Base-by-base conservation (phyloP, 2,329 filamentous ascomycete species). In the Diaporthe sp. region DNA sequence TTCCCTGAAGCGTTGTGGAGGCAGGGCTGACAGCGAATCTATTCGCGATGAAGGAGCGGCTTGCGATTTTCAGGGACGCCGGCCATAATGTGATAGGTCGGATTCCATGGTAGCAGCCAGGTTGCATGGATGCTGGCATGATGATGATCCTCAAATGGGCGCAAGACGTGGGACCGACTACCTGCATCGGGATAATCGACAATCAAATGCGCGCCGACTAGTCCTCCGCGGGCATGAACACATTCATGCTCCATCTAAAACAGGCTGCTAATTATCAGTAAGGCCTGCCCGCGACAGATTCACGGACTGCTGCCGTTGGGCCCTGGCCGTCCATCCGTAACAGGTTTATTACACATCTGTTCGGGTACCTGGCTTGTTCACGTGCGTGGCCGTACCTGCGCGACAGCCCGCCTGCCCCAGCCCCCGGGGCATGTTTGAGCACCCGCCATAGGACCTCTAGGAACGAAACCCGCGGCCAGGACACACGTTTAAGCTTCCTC, bases 401-500 rank as follows among this genome's bases (percentile, higher is more conserved):
- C n/a, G 65, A 70, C 65, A 70, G 49, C 51, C 4, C 65, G 31
- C 46, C 22, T 28, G 34, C 65, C 55, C 49, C 46, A 55, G 42
- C 17, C 65, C 46, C 65, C 28, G 49, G 65, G 65, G 34, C 34
- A 28, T 70, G 65, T 55, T 55, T 70, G 65, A 70, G 65, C 65
- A 17, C 65, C 49, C 31, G 15, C 37, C 49, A n/a, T 31, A 31
- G 34, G 65, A 70, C 65, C 65, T 70, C 49, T 55, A 70, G 65
- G 65, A 70, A 70, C 65, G 65, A 31, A 55, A 55, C 65, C 65
- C 65, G 65, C 65, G n/a, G n/a, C 49, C 65, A 70, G 34, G 49
- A 55, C 34, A 55, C 49, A 70, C 34, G 34, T 70, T 70, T 70
- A 70, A 70, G 7, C 65, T 70, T 70, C 65, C 34, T 49, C 65